Percentiles rank a stretch among this genome's conserved stretches.
phyloP scores from a whole-genome alignment of 768 basidiomycete genomes.

The Pleurotus eryngii region DNA sequence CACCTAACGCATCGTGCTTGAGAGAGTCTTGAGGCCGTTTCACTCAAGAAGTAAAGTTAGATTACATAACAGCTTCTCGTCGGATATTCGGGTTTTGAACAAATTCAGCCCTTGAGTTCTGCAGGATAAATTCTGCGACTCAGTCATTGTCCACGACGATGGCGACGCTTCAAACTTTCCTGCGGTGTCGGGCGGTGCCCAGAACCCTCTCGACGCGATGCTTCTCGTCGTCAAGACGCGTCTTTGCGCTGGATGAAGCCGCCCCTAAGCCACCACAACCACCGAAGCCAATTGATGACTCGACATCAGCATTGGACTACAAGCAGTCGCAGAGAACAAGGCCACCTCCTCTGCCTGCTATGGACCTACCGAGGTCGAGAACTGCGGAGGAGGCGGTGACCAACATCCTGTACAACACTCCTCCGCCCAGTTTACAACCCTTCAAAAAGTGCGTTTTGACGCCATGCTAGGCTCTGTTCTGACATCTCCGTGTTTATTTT shows the following conservation, averaged over 20 bases:
- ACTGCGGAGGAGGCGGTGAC: slow-evolving; percentile 96
- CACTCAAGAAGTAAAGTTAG: no score
- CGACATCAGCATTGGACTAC: slow-evolving; percentile 93
- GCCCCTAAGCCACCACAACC: slow-evolving; percentile 54
- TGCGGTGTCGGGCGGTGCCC: neutral
- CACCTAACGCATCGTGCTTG: no score
- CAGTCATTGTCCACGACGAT: neutral
- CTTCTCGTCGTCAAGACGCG: slow-evolving; percentile 33
- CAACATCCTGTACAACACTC: slow-evolving; percentile 96
- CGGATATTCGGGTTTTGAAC: no score
- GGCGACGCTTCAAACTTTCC: slow-evolving; percentile 1
- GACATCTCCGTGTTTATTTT: slow-evolving; percentile 12
- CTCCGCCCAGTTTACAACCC: slow-evolving; percentile 85
- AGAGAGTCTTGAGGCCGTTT: no score
- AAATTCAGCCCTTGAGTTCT: no score
- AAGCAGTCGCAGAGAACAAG: slow-evolving; percentile 67
- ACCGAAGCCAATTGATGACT: slow-evolving; percentile 83
- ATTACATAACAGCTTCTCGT: no score
- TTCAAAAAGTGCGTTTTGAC: slow-evolving; percentile 77
- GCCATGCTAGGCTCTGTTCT: neutral
- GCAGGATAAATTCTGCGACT: no score
- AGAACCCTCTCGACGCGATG: slow-evolving; percentile 27
- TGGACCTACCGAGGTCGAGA: slow-evolving; percentile 78
- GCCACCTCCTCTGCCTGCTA: slow-evolving; percentile 83
- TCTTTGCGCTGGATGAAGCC: slow-evolving; percentile 23